Percentiles rank a stretch among this genome's conserved stretches.
phyloP scores from a whole-genome alignment of 495 filamentous ascomycete species.

The Aspergillus wentii region DNA sequence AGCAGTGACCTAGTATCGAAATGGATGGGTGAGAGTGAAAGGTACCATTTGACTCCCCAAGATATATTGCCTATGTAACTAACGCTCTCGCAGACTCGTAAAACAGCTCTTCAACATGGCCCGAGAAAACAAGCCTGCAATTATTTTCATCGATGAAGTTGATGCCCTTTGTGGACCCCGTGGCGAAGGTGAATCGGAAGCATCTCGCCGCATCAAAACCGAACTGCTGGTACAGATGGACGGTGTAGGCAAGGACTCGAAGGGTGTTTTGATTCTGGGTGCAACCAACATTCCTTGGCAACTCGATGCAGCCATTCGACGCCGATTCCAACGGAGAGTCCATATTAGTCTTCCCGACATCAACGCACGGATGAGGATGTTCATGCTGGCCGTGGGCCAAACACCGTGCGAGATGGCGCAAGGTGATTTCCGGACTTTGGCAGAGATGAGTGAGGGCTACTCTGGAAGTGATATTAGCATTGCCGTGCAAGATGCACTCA shows the following conservation, averaged over 20 bases:
- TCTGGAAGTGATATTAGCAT: constrained; percentile 95
- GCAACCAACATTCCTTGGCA: constrained; percentile 99
- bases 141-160: constrained; percentile 99
- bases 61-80: constrained; percentile 9
- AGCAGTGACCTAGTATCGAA: constrained; percentile 95
- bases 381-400: constrained; percentile 85
- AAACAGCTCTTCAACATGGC: constrained; percentile 98
- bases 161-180: constrained; percentile 94
- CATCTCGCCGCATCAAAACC: constrained; percentile 94
- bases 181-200: constrained; percentile 97
- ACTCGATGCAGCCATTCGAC: constrained; percentile 93
- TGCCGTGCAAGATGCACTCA: constrained; percentile 92
- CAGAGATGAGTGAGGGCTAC: constrained; percentile 82
- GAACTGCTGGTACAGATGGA: constrained; percentile 99
- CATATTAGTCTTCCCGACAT: constrained; percentile 91
- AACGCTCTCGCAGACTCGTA: constrained; percentile 62
- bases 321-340: constrained; percentile 93
- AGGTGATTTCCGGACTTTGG: constrained; percentile 74
- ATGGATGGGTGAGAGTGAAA: constrained; percentile 99
- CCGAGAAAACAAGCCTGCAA: constrained; percentile 94
- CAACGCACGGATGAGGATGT: constrained; percentile 91
- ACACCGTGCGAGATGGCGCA: constrained; percentile 82
- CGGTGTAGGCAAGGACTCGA: constrained; percentile 90
- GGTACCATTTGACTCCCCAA: constrained; percentile 45
- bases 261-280: constrained; percentile 89